Evolutionary conservation across 2,329 filamentous ascomycete species (phyloP).

Genomic region (Anisogramma anomala): DNA sequence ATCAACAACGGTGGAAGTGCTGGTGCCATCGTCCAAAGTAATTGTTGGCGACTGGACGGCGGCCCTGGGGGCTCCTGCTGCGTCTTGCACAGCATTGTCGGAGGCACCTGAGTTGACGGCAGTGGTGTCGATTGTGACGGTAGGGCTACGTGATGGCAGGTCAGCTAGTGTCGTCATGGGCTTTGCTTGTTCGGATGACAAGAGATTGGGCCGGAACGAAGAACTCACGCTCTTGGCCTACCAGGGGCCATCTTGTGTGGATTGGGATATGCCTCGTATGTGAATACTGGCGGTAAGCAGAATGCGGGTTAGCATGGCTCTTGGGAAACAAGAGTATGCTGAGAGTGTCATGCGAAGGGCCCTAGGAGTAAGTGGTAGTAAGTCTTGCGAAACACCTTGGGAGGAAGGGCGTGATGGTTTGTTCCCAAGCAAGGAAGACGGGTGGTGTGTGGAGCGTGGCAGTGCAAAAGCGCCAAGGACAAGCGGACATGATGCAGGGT

Average conservation of each 20-base stretch:
- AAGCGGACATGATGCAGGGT: neutral
- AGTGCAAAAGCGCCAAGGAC: neutral
- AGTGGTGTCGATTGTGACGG: slow-evolving; percentile 44
- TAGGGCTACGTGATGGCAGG: slow-evolving; percentile 28
- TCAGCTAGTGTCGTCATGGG: slow-evolving; percentile 15
- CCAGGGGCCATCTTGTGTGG: slow-evolving; percentile 16
- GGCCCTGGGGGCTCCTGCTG: slow-evolving; percentile 16
- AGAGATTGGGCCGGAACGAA: slow-evolving; percentile 15
- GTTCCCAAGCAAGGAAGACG: neutral
- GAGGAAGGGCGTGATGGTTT: no score
- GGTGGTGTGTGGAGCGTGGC: neutral
- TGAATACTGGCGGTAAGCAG: neutral
- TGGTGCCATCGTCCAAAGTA: slow-evolving; percentile 28
- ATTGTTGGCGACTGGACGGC: slow-evolving; percentile 25
- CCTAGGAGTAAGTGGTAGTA: neutral
- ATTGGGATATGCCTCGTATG: slow-evolving; percentile 1
- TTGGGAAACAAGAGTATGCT: slow-evolving; percentile 4
- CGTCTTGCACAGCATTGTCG: slow-evolving; percentile 22
- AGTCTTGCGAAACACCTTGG: slow-evolving; percentile 2
- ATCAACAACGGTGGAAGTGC: slow-evolving; percentile 28
- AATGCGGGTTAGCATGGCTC: slow-evolving; percentile 7
- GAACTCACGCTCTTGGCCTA: slow-evolving; percentile 29
- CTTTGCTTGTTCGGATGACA: slow-evolving; percentile 15
- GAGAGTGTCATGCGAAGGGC: neutral
- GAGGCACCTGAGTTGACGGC: slow-evolving; percentile 23